A percentile compares a stretch with the other conserved stretches of the same genome.
Evolutionary conservation across 2,329 filamentous ascomycete genomes (phyloP).

Genomic region (Trichoderma simmonsii): DNA sequence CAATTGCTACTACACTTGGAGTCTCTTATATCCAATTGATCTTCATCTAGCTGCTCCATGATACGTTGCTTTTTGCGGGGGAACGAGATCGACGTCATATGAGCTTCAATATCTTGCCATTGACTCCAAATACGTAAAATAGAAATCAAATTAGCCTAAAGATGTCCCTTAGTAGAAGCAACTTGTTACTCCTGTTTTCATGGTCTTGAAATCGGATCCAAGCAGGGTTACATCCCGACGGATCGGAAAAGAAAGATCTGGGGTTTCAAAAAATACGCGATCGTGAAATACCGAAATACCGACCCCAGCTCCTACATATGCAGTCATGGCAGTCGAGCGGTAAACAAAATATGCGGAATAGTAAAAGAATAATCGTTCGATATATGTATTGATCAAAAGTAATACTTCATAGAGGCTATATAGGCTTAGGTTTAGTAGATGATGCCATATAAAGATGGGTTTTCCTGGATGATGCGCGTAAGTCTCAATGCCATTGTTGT

Average conservation of each 20-base stretch:
- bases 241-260: neutral
- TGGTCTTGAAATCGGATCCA: neutral
- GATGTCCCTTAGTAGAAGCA: neutral
- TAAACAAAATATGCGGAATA: neutral
- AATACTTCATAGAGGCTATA: neutral
- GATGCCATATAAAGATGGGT: neutral
- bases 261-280: neutral
- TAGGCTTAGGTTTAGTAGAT: neutral
- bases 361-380: neutral
- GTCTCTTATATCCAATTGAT: neutral
- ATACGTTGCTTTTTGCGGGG: neutral
- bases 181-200: neutral
- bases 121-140: neutral
- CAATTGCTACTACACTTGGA: neutral
- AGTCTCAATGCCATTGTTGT: neutral
- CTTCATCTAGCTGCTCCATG: neutral
- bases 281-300: neutral
- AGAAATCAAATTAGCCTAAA: neutral
- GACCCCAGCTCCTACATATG: neutral
- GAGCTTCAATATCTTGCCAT: neutral
- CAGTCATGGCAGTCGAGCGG: neutral
- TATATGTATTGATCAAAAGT: neutral
- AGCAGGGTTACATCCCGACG: constrained; percentile 5
- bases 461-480: neutral
- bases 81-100: neutral